These are phyloP conservation scores for Fusarium hostae DNA, from an alignment of 2,329 filamentous ascomycete genomes.

Conservation along the genomic window DNA sequence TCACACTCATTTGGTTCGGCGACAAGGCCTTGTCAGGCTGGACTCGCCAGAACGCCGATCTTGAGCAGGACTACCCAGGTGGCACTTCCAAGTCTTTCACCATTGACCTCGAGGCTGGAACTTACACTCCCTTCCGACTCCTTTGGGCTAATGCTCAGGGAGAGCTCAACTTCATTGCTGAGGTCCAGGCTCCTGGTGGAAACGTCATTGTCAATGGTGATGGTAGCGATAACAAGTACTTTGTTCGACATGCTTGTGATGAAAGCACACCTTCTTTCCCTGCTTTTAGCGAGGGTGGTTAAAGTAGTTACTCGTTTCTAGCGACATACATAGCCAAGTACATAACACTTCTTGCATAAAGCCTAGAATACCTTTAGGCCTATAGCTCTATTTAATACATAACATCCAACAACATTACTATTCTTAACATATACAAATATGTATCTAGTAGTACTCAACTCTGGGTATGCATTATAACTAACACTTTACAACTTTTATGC, in stretches of 20 bases:
- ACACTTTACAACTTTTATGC: not conserved
- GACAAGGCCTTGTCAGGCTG: not conserved
- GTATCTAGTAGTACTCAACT: not conserved
- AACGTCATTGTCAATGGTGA: constrained; percentile 6
- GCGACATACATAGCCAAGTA: not conserved
- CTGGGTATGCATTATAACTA: not conserved
- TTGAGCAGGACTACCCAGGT: constrained; percentile 16
- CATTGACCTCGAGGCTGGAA: not conserved
- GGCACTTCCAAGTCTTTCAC: not conserved
- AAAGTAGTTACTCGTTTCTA: not conserved
- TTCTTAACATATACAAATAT: not conserved
- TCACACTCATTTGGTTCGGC: constrained; percentile 16
- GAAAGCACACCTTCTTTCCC: not conserved
- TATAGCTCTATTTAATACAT: not conserved
- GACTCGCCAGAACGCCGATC: not conserved
- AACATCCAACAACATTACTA: not conserved
- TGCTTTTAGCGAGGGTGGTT: not conserved
- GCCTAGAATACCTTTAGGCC: not conserved
- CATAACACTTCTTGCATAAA: not conserved
- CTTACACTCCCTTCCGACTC: constrained; percentile 15
- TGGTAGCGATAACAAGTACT: not conserved
- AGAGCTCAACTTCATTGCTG: constrained; percentile 8
- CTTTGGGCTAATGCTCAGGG: constrained; percentile 20
- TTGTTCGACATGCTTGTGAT: constrained; percentile 6
- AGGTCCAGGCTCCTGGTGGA: constrained; percentile 7